Conservation (phyloP, 768 basidiomycete species). For the Boletus insuetus region DNA sequence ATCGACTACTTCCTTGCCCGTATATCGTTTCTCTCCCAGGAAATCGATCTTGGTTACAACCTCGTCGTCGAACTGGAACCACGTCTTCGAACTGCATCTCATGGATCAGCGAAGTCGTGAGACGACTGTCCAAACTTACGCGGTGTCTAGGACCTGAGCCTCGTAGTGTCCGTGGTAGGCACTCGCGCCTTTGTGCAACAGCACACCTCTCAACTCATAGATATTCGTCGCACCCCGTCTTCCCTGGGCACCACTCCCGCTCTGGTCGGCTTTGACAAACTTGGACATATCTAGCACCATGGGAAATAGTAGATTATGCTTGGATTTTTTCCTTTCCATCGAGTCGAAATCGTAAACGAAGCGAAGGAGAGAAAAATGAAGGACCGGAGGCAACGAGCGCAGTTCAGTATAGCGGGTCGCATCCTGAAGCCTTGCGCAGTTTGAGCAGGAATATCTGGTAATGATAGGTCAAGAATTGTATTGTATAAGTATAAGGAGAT, state of each 20-base stretch:
- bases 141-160: constrained; percentile 73
- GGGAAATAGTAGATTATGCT: constrained; percentile 79
- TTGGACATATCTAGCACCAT: constrained; percentile 65
- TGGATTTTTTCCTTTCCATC: constrained; percentile 85
- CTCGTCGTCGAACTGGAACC: constrained; percentile 96
- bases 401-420: constrained; percentile 78
- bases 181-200: constrained; percentile 88
- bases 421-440: constrained; percentile 69
- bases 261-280: constrained; percentile 43
- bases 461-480: not conserved
- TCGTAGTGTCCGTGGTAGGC: constrained; percentile 92
- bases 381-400: constrained; percentile 72
- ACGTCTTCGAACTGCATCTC: constrained; percentile 53
- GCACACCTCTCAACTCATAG: constrained; percentile 85
- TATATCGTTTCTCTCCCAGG: constrained; percentile 45
- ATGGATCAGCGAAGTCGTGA: constrained; percentile 2
- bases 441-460: constrained; percentile 74
- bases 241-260: constrained; percentile 17
- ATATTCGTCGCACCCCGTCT: constrained; percentile 31
- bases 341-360: constrained; percentile 83
- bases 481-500: not conserved
- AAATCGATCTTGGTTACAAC: constrained; percentile 61
- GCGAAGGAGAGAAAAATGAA: constrained; percentile 91
- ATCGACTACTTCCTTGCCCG: constrained; percentile 30
- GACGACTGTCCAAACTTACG: constrained; percentile 41